A percentile compares a stretch with the other conserved stretches of the same genome.
These are phyloP conservation scores for Pyrenochaeta sp. DNA, from an alignment of 2,329 filamentous ascomycete species.

Conservation along the genomic window DNA sequence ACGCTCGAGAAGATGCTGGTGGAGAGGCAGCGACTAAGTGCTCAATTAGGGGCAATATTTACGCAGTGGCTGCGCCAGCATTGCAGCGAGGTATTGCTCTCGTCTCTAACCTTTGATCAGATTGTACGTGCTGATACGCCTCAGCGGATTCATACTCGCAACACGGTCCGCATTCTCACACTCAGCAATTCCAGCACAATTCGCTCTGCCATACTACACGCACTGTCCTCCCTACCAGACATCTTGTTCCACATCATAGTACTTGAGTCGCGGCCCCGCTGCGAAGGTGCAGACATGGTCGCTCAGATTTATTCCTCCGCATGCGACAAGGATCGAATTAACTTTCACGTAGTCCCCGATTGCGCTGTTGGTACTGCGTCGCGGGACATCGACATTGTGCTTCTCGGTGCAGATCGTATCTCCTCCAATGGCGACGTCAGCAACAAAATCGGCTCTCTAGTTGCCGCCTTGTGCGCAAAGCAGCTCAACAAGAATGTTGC, in stretches of 20 bases:
- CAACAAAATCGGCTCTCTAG: conserved; percentile 73
- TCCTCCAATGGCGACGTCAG: conserved; percentile 65
- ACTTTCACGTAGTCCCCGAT: conserved; percentile 66
- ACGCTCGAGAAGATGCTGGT: conserved; percentile 8
- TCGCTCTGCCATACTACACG: conserved; percentile 56
- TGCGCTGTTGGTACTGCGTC: conserved; percentile 66
- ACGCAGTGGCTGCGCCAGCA: conserved; percentile 8
- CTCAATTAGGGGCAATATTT: conserved; percentile 11
- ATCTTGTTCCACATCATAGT: conserved; percentile 63
- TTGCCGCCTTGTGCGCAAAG: conserved; percentile 64
- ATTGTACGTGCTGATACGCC: background rate
- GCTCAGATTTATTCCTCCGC: conserved; percentile 46
- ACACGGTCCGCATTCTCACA: conserved; percentile 27
- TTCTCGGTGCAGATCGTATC: conserved; percentile 73
- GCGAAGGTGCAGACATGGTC: conserved; percentile 69
- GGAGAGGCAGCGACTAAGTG: conserved; percentile 3
- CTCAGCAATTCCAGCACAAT: conserved; percentile 67
- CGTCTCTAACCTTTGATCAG: background rate
- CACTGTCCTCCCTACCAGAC: conserved; percentile 47
- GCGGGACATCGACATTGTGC: conserved; percentile 62
- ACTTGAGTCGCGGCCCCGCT: conserved; percentile 73
- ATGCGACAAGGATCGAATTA: conserved; percentile 30
- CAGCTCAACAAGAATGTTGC: conserved; percentile 57
- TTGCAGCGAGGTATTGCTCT: conserved; percentile 2
- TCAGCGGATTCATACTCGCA: background rate